A percentile compares a stretch with the other conserved stretches of the same genome.
phyloP scores from a whole-genome alignment of 2,329 filamentous ascomycete species.

The Hypoxylon sp. region DNA sequence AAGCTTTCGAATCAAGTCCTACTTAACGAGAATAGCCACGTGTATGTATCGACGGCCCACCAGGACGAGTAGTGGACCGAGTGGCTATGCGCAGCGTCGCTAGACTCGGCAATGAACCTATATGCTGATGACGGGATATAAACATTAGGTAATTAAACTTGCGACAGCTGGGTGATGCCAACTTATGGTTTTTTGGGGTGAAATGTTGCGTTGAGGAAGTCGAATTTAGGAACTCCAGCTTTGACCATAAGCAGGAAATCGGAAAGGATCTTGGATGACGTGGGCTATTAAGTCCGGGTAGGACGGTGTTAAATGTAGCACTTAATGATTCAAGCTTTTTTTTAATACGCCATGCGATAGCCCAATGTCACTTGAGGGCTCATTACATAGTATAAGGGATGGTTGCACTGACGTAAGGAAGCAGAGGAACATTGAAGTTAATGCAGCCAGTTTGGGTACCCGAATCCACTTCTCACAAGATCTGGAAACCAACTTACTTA shows the following conservation, averaged over 20 bases:
- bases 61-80: neutral
- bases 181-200: conserved; percentile 23
- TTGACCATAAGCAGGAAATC: conserved; percentile 9
- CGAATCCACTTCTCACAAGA: conserved; percentile 6
- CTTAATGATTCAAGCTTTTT: conserved; percentile 33
- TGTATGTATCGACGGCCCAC: conserved; percentile 6
- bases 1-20: neutral
- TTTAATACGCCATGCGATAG: neutral
- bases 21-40: conserved; percentile 5
- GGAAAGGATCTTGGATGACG: conserved; percentile 34
- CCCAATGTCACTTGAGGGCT: conserved; percentile 2
- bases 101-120: conserved; percentile 9
- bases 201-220: conserved; percentile 16
- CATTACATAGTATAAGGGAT: neutral
- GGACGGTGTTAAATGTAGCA: conserved; percentile 27
- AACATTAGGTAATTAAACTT: conserved; percentile 10
- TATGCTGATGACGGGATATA: conserved; percentile 5
- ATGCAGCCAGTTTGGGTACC: conserved; percentile 9
- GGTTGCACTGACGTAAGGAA: conserved; percentile 8
- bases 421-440: neutral
- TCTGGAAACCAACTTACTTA: conserved; percentile 7
- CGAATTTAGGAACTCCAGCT: conserved; percentile 4
- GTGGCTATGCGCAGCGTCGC: conserved; percentile 3
- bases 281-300: conserved; percentile 23
- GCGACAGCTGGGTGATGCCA: conserved; percentile 6